Evolutionary conservation across 257 asterid genomes (phyloP).

Genomic region (Gentiana straminea): DNA sequence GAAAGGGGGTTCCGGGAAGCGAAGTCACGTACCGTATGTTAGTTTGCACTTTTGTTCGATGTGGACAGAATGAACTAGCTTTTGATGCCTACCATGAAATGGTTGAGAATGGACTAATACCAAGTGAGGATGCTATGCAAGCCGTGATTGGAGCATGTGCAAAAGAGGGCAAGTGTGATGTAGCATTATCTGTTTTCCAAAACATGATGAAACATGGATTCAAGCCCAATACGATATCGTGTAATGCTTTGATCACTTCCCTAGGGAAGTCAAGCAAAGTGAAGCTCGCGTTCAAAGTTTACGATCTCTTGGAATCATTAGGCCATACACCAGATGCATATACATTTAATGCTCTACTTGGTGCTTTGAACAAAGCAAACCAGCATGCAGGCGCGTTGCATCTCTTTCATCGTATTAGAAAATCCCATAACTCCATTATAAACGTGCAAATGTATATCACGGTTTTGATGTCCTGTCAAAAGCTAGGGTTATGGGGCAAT

Average conservation of each 20-base stretch:
- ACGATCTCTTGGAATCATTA: conserved; percentile 40
- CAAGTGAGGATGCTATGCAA: conserved; percentile 62
- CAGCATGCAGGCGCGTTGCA: conserved; percentile 49
- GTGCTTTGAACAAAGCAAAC: conserved; percentile 59
- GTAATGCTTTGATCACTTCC: conserved; percentile 63
- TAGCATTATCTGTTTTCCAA: conserved; percentile 42
- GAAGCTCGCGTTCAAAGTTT: conserved; percentile 52
- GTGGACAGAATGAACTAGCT: conserved; percentile 70
- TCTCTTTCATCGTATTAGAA: conserved; percentile 52
- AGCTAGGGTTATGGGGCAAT: conserved; percentile 71
- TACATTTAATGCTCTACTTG: conserved; percentile 78
- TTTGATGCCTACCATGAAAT: conserved; percentile 81
- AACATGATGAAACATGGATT: conserved; percentile 38
- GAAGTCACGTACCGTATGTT: conserved; percentile 61
- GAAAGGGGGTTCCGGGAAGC: conserved; percentile 40
- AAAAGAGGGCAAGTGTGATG: conserved; percentile 77
- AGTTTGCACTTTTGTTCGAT: conserved; percentile 71
- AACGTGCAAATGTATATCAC: conserved; percentile 60
- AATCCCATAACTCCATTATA: conserved; percentile 23
- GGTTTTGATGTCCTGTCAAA: conserved; percentile 62
- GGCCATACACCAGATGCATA: conserved; percentile 71
- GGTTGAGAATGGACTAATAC: conserved; percentile 45
- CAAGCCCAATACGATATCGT: conserved; percentile 56
- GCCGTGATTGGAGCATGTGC: conserved; percentile 80
- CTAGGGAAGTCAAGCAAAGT: conserved; percentile 66